Conservation (phyloP, 1,284 basidiomycete genomes). For the Cryptococcus hybrid region DNA sequence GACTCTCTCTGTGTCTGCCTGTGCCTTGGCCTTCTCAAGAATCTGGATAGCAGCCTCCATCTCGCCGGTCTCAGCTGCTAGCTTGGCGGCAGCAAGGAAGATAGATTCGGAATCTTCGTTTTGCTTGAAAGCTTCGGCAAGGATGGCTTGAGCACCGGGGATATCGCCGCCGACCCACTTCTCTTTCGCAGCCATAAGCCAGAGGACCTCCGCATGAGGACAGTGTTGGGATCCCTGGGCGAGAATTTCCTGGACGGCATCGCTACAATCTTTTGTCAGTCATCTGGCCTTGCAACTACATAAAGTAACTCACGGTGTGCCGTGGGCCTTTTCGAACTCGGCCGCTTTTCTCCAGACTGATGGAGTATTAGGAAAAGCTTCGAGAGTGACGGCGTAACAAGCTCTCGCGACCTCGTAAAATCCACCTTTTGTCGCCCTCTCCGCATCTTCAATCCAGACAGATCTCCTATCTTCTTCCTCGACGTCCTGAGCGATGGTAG, state of each 20-base stretch:
- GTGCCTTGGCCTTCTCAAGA: conserved; percentile 79
- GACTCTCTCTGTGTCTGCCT: conserved; percentile 87
- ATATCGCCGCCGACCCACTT: conserved; percentile 89
- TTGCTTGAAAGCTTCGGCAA: conserved; percentile 86
- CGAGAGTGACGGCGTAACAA: conserved; percentile 83
- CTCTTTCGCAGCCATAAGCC: conserved; percentile 97
- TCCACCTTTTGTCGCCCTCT: conserved; percentile 70
- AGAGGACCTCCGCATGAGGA: conserved; percentile 91
- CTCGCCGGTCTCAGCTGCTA: conserved; percentile 92
- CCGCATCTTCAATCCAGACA: conserved; percentile 91
- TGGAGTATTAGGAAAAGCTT: conserved; percentile 82
- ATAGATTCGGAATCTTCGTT: conserved; percentile 97
- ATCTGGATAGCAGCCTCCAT: conserved; percentile 79
- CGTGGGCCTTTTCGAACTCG: conserved; percentile 86
- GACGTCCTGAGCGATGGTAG: conserved; percentile 88
- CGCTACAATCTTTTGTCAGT: conserved; percentile 50
- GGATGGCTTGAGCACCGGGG: conserved; percentile 76
- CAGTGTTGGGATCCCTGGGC: conserved; percentile 80
- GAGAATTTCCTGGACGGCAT: conserved; percentile 78
- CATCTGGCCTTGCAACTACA: not conserved
- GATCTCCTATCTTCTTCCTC: conserved; percentile 89
- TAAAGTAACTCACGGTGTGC: conserved; percentile 59
- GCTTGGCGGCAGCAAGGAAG: conserved; percentile 94
- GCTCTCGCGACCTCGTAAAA: conserved; percentile 80
- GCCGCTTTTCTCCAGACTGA: conserved; percentile 86